phyloP scores from a whole-genome alignment of 31 red algal genomes.

The Odonthalia washingtoniensis region DNA sequence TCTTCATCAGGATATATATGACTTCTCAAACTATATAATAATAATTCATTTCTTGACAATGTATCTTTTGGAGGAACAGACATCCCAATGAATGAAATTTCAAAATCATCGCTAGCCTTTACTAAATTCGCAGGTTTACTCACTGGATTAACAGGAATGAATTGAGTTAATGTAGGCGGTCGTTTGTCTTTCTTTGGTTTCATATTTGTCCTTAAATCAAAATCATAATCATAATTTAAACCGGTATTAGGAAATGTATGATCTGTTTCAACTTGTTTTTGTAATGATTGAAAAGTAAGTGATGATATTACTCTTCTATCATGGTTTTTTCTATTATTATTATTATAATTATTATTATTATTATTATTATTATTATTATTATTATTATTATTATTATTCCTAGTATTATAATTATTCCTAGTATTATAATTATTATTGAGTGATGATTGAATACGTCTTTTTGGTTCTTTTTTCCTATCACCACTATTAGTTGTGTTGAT shows the following conservation, averaged over 20 bases:
- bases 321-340: no score
- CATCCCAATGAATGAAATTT: slow-evolving; percentile 58
- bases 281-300: no score
- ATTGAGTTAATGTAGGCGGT: slow-evolving; percentile 22
- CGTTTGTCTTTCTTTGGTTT: no score
- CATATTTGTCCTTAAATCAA: no score
- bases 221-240: no score
- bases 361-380: no score
- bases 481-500: neutral
- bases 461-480: neutral
- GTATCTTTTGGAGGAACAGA: slow-evolving; percentile 34
- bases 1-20: neutral
- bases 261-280: no score
- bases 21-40: slow-evolving; percentile 12
- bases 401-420: neutral
- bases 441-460: neutral
- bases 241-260: no score
- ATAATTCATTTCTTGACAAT: slow-evolving; percentile 5
- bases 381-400: neutral
- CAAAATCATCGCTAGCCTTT: slow-evolving; percentile 22
- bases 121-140: slow-evolving; percentile 5
- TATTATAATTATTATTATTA: no score
- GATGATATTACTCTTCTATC: no score
- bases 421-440: neutral
- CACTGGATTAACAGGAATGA: slow-evolving; percentile 12